Base-by-base conservation (phyloP, 2,329 filamentous ascomycete species). In the Hypoxylon sp. region DNA sequence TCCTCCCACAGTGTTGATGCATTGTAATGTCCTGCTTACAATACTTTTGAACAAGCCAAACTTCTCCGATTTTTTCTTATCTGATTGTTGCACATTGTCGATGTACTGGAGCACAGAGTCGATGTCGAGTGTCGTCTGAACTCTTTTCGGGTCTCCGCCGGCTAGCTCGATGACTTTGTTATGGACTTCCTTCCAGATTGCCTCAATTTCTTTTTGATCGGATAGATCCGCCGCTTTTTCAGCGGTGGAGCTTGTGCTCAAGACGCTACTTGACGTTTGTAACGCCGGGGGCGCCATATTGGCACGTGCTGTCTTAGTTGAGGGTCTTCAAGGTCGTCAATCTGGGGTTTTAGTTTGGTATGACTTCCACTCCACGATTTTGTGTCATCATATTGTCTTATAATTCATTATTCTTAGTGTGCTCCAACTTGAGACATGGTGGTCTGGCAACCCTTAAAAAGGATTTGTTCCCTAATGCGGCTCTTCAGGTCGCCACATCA, bases 1-100 rank as follows among this genome's bases (percentile, higher is more conserved):
- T 5, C 78, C 77, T 1, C 79, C 79, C 19, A 80, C 73, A 3
- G 74, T 78, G 42, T 75, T 72, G 54, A 80, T 79, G 57, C 77
- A 79, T 69, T 78, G 77, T 22, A 80, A 55, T 2, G 79, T 79
- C 37, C 67, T 74, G 47, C 55, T 63, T n/a, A 80, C 71, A 8
- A 76, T 67, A 8, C 57, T 65, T 51, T 75, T 78, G 60, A 79
- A 74, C 4, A 57, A 44, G 29, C 71, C 72, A 39, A 74, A 77
- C 46, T 78, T 75, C 59, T 77, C 76, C 3, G 76, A 63, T 37
- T 74, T 74, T 48, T 78, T 74, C 61, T 75, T 75, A 14, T 76
- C 71, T 2, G 69, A 67, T 5, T 74, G 68, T 39, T 77, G 74
- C 10, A 74, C 65, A 1, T 66, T 35, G 39, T 80, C 78, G 55